Percentiles rank a stretch among this genome's conserved stretches.
phyloP scores from a whole-genome alignment of 1,284 basidiomycete genomes.

The Takashimella tepidaria region DNA sequence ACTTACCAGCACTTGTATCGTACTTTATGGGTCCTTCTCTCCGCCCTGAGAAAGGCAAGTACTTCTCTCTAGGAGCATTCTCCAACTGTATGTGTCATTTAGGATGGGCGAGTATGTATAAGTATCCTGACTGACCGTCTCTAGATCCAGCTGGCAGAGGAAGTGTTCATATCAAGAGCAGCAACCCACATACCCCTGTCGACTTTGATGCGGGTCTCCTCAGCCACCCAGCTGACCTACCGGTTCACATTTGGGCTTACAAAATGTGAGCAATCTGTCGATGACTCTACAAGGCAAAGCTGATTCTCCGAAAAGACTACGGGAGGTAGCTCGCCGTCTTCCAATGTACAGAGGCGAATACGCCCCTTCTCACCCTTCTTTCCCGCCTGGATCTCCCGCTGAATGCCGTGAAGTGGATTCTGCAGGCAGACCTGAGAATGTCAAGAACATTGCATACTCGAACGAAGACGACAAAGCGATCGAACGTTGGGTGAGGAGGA shows the following conservation, averaged over 20 bases:
- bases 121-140: too few relatives aligned
- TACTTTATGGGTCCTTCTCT: conserved; percentile 11
- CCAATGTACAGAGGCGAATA: conserved; percentile 56
- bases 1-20: conserved; percentile 8
- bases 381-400: conserved; percentile 52
- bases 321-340: conserved; percentile 59
- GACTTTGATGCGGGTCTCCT: conserved; percentile 26
- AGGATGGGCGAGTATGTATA: too few relatives aligned
- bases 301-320: conserved; percentile 4
- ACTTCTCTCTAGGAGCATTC: conserved; percentile 17
- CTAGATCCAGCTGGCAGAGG: conserved; percentile 25
- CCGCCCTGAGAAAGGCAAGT: conserved; percentile 11
- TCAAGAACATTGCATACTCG: conserved; percentile 54
- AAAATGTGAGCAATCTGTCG: conserved; percentile 48
- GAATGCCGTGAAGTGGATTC: conserved; percentile 48
- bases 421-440: conserved; percentile 35
- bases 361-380: conserved; percentile 51
- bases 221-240: conserved; percentile 51
- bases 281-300: background rate
- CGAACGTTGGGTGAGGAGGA: conserved; percentile 49
- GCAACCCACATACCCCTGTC: conserved; percentile 23
- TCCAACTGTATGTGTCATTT: conserved; percentile 16
- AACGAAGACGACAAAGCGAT: conserved; percentile 55
- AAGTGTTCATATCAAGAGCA: conserved; percentile 23
- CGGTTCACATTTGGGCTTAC: conserved; percentile 55